Conservation (phyloP, 208 protist genomes). For the Trypanosoma congolense region DNA sequence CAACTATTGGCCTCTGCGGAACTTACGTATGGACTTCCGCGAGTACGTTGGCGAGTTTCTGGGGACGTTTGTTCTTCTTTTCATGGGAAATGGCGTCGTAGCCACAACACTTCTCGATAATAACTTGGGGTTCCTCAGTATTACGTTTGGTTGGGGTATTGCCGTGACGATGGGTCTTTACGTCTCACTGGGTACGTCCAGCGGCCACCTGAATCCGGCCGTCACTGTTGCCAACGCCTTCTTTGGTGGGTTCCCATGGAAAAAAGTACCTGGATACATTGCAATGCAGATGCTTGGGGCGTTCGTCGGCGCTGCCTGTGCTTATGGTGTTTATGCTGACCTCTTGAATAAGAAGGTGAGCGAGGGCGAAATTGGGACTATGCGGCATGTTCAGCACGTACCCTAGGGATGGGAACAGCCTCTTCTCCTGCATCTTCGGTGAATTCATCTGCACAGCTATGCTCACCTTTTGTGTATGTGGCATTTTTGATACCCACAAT, state of each 20-base stretch:
- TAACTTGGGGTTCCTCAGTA: constrained; percentile 17
- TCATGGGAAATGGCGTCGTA: constrained; percentile 35
- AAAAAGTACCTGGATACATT: constrained; percentile 41
- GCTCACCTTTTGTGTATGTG: constrained; percentile 44
- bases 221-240: constrained; percentile 45
- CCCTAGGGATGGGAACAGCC: constrained; percentile 21
- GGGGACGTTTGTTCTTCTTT: constrained; percentile 42
- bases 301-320: constrained; percentile 30
- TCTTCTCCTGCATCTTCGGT: constrained; percentile 23
- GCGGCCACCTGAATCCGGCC: constrained; percentile 49
- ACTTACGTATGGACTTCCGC: constrained; percentile 24
- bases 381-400: constrained; percentile 48
- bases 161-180: constrained; percentile 38
- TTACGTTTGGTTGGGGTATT: constrained; percentile 43
- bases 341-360: constrained; percentile 18
- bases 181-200: constrained; percentile 36
- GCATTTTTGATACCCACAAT: constrained; percentile 36
- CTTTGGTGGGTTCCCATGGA: constrained; percentile 35
- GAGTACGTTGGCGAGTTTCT: constrained; percentile 56
- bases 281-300: constrained; percentile 36
- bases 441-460: constrained; percentile 41
- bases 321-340: constrained; percentile 33
- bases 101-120: constrained; percentile 22
- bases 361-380: constrained; percentile 7
- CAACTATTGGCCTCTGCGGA: constrained; percentile 27